Conservation (phyloP, 75 land plant species). For the Cupressus sempervirens region DNA sequence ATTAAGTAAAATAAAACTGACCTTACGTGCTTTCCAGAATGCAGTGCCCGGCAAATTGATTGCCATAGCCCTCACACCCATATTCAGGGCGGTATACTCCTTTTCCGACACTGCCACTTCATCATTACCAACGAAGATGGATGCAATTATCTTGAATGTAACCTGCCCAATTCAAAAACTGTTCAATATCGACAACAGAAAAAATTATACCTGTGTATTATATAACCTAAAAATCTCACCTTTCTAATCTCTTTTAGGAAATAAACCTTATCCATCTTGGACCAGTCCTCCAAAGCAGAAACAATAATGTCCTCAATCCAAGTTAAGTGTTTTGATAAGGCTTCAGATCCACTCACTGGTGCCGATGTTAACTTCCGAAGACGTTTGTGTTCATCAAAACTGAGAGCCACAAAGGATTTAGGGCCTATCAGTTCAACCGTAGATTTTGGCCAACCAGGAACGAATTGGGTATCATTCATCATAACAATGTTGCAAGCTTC, state of each 20-base stretch:
- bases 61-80: conserved; percentile 75
- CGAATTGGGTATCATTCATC: conserved; percentile 50
- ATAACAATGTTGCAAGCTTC: conserved; percentile 52
- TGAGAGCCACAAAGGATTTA: conserved; percentile 43
- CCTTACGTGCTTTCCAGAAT: conserved; percentile 67
- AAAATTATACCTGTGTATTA: background rate
- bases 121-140: conserved; percentile 51
- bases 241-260: conserved; percentile 46
- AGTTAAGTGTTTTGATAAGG: conserved; percentile 37
- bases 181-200: background rate
- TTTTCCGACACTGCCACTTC: conserved; percentile 33
- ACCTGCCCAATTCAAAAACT: conserved; percentile 20
- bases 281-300: conserved; percentile 44
- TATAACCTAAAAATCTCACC: background rate
- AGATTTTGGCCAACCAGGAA: conserved; percentile 67
- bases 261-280: conserved; percentile 45
- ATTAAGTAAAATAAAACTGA: conserved; percentile 13
- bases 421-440: conserved; percentile 50
- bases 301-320: conserved; percentile 40
- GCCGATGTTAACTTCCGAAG: conserved; percentile 54
- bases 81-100: conserved; percentile 48
- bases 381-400: conserved; percentile 64
- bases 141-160: conserved; percentile 61
- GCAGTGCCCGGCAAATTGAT: conserved; percentile 75
- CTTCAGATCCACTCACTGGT: conserved; percentile 57